Conservation (phyloP, 345 rosid genomes). For the Eucalyptus polybractea region DNA sequence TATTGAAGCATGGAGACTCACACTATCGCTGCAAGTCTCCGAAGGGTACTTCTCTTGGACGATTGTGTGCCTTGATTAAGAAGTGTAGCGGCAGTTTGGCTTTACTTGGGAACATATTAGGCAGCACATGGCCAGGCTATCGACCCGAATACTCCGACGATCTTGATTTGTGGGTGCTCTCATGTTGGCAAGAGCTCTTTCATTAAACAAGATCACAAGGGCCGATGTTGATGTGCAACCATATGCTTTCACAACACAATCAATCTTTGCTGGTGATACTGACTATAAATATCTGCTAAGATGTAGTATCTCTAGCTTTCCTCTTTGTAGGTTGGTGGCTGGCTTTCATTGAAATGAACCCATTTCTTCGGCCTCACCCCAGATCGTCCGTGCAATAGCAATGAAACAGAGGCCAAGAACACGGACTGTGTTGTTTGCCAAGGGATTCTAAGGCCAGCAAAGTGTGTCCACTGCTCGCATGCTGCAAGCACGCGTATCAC, state of each 20-base stretch:
- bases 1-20: constrained; percentile 69
- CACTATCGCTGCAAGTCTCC: constrained; percentile 50
- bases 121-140: constrained; percentile 85
- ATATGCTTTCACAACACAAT: constrained; percentile 84
- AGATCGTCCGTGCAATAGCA: background rate
- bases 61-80: constrained; percentile 63
- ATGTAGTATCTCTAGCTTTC: background rate
- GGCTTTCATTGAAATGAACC: background rate
- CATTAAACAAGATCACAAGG: constrained; percentile 79
- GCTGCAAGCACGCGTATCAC: background rate
- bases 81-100: constrained; percentile 65
- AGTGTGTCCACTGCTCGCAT: background rate
- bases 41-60: constrained; percentile 70
- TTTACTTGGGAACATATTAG: constrained; percentile 59
- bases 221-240: constrained; percentile 98
- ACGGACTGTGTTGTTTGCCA: fast-evolving
- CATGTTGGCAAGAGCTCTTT: constrained; percentile 94
- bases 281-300: constrained; percentile 55
- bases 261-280: constrained; percentile 84
- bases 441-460: background rate
- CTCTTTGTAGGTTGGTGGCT: background rate
- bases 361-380: background rate
- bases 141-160: constrained; percentile 73
- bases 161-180: constrained; percentile 70
- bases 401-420: background rate